phyloP scores from a whole-genome alignment of 768 basidiomycete species.

The Tricholoma flavovirens region DNA sequence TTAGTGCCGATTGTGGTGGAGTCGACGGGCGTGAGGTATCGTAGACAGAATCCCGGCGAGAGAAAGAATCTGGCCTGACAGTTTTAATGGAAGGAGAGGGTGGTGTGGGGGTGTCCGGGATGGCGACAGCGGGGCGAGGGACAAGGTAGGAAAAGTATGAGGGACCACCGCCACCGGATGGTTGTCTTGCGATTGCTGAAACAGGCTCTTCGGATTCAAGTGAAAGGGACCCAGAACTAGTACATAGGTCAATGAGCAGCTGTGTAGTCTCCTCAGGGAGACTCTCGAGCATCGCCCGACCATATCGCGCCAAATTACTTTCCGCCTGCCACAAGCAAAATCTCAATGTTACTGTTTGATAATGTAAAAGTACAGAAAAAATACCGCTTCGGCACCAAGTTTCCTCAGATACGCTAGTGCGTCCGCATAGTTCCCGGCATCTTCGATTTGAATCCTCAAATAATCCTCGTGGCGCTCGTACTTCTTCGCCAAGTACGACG shows the following conservation, averaged over 20 bases:
- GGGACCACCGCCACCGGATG: constrained; percentile 31
- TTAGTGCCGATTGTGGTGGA: constrained; percentile 29
- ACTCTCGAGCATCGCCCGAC: constrained; percentile 74
- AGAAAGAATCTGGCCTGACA: constrained; percentile 31
- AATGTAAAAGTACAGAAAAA: constrained; percentile 23
- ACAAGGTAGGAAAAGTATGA: constrained; percentile 83
- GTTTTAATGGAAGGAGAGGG: constrained; percentile 45
- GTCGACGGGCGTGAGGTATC: constrained; percentile 27
- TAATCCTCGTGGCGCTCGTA: constrained; percentile 93
- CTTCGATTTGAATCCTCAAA: constrained; percentile 90
- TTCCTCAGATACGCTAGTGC: constrained; percentile 77
- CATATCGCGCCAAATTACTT: constrained; percentile 81
- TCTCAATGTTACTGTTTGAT: neutral
- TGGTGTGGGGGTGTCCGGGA: constrained; percentile 36
- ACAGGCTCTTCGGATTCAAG: constrained; percentile 34
- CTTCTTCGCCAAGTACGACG: constrained; percentile 86
- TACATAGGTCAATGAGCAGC: constrained; percentile 88
- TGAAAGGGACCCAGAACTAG: constrained; percentile 49
- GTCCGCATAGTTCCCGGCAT: constrained; percentile 74
- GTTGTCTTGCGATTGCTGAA: constrained; percentile 15
- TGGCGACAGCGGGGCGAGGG: constrained; percentile 46
- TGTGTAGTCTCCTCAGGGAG: constrained; percentile 88
- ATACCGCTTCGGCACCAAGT: constrained; percentile 72
- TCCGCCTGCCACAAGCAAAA: constrained; percentile 52
- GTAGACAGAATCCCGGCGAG: constrained; percentile 32